Conservation (phyloP, 106 monocot species). For the Acorus calamus region DNA sequence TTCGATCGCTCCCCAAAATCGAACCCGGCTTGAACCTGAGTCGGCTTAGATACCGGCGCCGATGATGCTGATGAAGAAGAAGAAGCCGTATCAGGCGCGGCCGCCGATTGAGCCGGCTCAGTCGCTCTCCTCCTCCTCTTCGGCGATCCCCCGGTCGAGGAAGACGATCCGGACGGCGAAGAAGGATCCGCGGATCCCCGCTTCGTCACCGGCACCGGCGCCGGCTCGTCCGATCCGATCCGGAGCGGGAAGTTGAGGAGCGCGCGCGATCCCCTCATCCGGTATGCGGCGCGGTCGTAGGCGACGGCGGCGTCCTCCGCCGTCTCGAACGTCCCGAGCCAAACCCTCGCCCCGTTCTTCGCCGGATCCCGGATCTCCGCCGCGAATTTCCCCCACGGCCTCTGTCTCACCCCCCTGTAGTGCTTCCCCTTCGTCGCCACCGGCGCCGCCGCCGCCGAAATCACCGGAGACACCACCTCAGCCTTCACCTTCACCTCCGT, state of each 20-base stretch:
- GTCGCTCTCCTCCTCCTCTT: constrained; percentile 33
- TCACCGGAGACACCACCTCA: background rate
- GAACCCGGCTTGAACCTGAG: background rate
- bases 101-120: constrained; percentile 10
- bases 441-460: background rate
- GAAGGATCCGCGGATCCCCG: constrained; percentile 32
- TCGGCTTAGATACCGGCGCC: background rate
- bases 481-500: background rate
- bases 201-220: constrained; percentile 12
- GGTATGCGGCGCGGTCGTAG: constrained; percentile 61
- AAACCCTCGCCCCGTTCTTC: constrained; percentile 65
- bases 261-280: constrained; percentile 69
- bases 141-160: constrained; percentile 7
- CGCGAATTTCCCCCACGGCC: constrained; percentile 62
- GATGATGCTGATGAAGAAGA: background rate
- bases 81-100: background rate
- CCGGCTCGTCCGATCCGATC: constrained; percentile 18
- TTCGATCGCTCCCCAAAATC: too few relatives aligned
- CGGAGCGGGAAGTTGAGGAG: constrained; percentile 75
- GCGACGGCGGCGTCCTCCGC: constrained; percentile 55
- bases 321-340: constrained; percentile 59
- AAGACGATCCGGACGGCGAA: constrained; percentile 12
- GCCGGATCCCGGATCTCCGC: constrained; percentile 68
- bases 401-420: constrained; percentile 68
- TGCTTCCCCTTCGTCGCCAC: constrained; percentile 44